A percentile compares a stretch with the other conserved stretches of the same genome.
Evolutionary conservation across 2,329 filamentous ascomycete genomes (phyloP).

Genomic region (Monilinia fructigena): DNA sequence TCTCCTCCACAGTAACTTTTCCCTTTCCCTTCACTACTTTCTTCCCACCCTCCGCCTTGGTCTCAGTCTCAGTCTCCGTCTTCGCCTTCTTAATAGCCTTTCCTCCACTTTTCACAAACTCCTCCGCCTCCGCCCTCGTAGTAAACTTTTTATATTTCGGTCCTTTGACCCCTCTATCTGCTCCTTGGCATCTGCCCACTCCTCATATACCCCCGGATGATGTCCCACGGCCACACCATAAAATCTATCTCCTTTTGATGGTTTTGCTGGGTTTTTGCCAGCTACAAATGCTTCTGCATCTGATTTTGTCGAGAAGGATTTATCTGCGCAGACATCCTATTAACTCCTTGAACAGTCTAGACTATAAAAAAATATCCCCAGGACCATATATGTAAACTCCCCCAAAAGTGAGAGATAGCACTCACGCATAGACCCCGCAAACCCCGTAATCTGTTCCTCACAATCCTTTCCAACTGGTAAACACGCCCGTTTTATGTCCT

Average conservation of each 20-base stretch:
- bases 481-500: conserved; percentile 60
- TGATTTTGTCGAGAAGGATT: conserved; percentile 69
- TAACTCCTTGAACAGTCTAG: conserved; percentile 5
- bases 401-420: conserved; percentile 31
- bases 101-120: conserved; percentile 60
- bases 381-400: neutral
- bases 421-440: conserved; percentile 66
- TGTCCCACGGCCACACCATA: conserved; percentile 62
- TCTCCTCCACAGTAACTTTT: conserved; percentile 8
- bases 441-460: conserved; percentile 58
- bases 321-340: conserved; percentile 54
- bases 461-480: conserved; percentile 61
- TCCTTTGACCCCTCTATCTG: conserved; percentile 71
- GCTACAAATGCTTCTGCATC: conserved; percentile 79
- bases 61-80: conserved; percentile 29
- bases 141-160: conserved; percentile 69
- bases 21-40: conserved; percentile 26
- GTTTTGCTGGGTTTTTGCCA: conserved; percentile 49
- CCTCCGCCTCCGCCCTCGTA: conserved; percentile 70
- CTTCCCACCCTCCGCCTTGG: conserved; percentile 26
- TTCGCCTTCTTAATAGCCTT: conserved; percentile 37
- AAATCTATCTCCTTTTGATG: conserved; percentile 45
- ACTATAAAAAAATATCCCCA: conserved; percentile 1
- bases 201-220: conserved; percentile 57
- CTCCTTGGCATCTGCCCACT: conserved; percentile 67